A percentile compares a stretch with the other conserved stretches of the same genome.
Evolutionary conservation across 2,329 filamentous ascomycete species (phyloP).

Genomic region (Hypoxylon sp.): DNA sequence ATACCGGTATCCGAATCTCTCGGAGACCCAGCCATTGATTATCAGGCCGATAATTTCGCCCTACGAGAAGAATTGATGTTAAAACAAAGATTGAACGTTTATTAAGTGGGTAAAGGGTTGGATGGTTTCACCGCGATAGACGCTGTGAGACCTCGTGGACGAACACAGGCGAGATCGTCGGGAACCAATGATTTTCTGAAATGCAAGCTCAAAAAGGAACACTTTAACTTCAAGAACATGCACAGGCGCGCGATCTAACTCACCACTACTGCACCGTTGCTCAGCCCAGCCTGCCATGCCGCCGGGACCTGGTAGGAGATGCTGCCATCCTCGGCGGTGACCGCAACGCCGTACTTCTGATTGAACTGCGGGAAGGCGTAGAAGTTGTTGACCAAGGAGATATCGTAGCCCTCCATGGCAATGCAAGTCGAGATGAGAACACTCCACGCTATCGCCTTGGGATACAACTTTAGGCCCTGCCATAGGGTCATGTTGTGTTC

Average conservation of each 20-base stretch:
- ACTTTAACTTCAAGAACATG: constrained; percentile 12
- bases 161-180: background rate
- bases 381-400: constrained; percentile 86
- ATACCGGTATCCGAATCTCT: constrained; percentile 77
- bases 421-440: constrained; percentile 91
- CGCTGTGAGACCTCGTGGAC: constrained; percentile 14
- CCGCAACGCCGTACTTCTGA: constrained; percentile 68
- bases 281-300: constrained; percentile 73
- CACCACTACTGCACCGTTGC: constrained; percentile 61
- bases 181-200: constrained; percentile 17
- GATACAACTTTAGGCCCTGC: constrained; percentile 86
- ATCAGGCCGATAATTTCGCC: constrained; percentile 78
- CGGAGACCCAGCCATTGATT: constrained; percentile 75
- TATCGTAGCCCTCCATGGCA: constrained; percentile 91
- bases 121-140: background rate
- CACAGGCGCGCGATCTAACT: constrained; percentile 36
- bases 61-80: constrained; percentile 34
- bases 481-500: constrained; percentile 79
- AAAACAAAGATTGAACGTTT: constrained; percentile 5
- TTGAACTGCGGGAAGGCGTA: constrained; percentile 74
- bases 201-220: constrained; percentile 5
- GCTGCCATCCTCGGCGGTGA: constrained; percentile 57
- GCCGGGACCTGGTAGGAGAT: constrained; percentile 68
- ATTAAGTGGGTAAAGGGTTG: background rate
- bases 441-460: constrained; percentile 88